Conservation (phyloP, 495 filamentous ascomycete species). For the Aspergillus sclerotiicarbonarius region DNA sequence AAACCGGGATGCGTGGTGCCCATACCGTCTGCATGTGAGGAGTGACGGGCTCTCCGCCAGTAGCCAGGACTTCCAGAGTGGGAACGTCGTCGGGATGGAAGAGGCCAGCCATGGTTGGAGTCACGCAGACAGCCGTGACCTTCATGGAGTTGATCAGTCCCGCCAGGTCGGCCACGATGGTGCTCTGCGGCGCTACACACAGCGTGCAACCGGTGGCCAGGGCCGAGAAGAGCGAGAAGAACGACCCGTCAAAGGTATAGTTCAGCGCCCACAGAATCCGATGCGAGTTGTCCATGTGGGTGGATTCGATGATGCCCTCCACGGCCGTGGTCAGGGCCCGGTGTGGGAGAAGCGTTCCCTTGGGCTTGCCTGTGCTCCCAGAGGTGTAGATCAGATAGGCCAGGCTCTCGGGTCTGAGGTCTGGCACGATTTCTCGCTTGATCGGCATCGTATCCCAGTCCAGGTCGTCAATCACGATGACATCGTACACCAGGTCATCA, state of each 20-base stretch:
- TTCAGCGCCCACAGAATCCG: neutral
- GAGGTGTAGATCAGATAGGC: conserved; percentile 2
- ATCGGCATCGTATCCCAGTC: too few species aligned
- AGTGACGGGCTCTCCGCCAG: neutral
- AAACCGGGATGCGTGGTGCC: neutral
- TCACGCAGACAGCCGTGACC: neutral
- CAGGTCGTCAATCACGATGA: too few species aligned
- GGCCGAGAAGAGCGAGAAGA: neutral
- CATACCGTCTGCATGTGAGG: neutral
- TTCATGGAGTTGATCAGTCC: neutral
- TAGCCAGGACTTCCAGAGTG: neutral
- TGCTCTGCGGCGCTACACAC: neutral
- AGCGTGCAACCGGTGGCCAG: neutral
- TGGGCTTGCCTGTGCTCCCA: neutral
- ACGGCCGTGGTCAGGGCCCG: neutral
- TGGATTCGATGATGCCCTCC: neutral
- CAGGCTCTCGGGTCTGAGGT: neutral
- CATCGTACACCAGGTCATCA: too few species aligned
- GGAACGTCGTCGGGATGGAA: neutral
- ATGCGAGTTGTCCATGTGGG: neutral
- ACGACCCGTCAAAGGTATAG: neutral
- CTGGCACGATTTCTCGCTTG: neutral
- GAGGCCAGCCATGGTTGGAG: neutral
- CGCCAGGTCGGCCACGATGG: neutral
- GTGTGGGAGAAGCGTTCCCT: neutral